Percentiles rank a stretch among this genome's conserved stretches.
Conservation (phyloP, 768 basidiomycete species). For the Fomitopsis serialis region DNA sequence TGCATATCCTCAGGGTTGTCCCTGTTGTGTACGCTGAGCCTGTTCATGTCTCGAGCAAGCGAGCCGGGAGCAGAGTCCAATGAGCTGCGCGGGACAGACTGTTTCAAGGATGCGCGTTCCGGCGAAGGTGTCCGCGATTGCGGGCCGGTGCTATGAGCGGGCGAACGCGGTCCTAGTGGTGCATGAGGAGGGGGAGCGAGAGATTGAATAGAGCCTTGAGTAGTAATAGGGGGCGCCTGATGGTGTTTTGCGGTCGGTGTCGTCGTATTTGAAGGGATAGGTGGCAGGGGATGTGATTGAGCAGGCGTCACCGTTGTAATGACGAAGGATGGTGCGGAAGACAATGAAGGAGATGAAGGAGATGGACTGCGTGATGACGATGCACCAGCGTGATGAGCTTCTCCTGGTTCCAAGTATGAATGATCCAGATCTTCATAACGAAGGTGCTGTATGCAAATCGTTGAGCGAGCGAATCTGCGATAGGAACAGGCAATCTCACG, state of each 20-base stretch:
- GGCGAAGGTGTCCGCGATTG: slow-evolving; percentile 73
- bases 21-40: slow-evolving; percentile 23
- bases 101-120: slow-evolving; percentile 28
- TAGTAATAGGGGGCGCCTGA: slow-evolving; percentile 12
- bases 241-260: slow-evolving; percentile 15
- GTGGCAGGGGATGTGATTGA: slow-evolving; percentile 33
- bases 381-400: slow-evolving; percentile 22
- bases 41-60: slow-evolving; percentile 2
- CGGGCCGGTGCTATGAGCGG: slow-evolving; percentile 32
- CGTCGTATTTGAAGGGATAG: slow-evolving; percentile 23
- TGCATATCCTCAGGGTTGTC: slow-evolving; percentile 13
- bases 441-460: slow-evolving; percentile 24
- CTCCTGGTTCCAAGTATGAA: slow-evolving; percentile 25
- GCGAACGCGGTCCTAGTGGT: slow-evolving; percentile 70
- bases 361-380: slow-evolving; percentile 40
- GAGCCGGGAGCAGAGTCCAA: slow-evolving; percentile 1
- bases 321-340: slow-evolving; percentile 26
- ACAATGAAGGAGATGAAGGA: slow-evolving; percentile 38
- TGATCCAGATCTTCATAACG: slow-evolving; percentile 33
- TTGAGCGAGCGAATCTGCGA: not conserved
- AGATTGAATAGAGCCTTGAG: slow-evolving; percentile 24
- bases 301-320: slow-evolving; percentile 21
- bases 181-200: slow-evolving; percentile 64
- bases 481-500: slow-evolving; percentile 34
- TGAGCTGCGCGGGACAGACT: not conserved